Evolutionary conservation across 768 basidiomycete species (phyloP).

Genomic region (Mycena rebaudengoi): DNA sequence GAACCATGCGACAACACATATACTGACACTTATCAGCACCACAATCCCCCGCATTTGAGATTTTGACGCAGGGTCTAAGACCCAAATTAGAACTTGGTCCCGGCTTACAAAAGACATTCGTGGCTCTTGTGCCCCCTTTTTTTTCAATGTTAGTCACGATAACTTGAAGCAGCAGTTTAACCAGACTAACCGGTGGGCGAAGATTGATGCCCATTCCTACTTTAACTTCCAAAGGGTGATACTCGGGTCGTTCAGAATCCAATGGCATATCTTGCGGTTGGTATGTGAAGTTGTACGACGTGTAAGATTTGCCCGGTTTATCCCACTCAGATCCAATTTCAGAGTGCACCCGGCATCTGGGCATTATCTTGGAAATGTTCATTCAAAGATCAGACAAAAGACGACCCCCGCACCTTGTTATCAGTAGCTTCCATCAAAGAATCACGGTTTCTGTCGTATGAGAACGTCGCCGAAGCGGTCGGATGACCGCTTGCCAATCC

Average conservation of each 20-base stretch:
- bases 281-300: background rate
- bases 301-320: slow-evolving; percentile 1
- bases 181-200: background rate
- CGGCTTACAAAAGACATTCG: slow-evolving; percentile 4
- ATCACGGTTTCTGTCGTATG: background rate
- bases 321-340: slow-evolving; percentile 3
- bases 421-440: background rate
- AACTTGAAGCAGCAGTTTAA: background rate
- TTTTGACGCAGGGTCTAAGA: background rate
- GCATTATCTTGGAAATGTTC: background rate
- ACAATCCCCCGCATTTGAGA: background rate
- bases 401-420: background rate
- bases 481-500: background rate
- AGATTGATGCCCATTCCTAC: slow-evolving; percentile 12
- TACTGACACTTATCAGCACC: slow-evolving; percentile 6
- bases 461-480: background rate
- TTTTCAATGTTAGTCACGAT: background rate
- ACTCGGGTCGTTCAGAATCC: background rate
- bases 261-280: background rate
- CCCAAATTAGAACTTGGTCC: slow-evolving; percentile 8
- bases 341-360: background rate
- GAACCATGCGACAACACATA: background rate
- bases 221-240: background rate
- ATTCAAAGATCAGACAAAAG: background rate
- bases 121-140: background rate